Conservation (phyloP, 371 early-diverging fungal species). For the Apophysomyces variabilis region DNA sequence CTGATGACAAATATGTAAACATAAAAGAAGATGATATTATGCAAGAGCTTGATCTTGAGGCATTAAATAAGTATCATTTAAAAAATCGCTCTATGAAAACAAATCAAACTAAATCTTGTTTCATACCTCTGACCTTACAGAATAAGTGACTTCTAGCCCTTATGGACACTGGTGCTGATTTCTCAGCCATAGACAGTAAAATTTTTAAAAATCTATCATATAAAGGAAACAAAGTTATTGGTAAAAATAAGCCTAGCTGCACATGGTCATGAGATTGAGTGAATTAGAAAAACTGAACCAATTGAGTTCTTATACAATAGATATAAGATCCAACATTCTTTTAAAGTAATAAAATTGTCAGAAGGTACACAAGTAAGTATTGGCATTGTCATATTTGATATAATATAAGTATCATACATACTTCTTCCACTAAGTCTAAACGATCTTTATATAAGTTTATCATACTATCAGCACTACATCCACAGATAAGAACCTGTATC, state of each 20-base stretch:
- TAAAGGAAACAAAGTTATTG: neutral
- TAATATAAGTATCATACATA: too few species aligned
- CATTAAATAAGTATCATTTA: neutral
- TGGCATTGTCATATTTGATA: too few species aligned
- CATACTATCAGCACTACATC: too few species aligned
- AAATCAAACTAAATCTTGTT: neutral
- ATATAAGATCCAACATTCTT: conserved; percentile 2
- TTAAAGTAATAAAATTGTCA: conserved; percentile 11
- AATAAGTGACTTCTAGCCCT: neutral
- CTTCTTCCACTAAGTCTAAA: too few species aligned
- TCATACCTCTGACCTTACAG: neutral
- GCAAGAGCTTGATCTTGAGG: neutral
- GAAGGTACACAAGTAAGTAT: conserved; percentile 2
- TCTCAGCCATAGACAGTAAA: neutral
- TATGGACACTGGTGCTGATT: neutral
- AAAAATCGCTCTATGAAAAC: neutral
- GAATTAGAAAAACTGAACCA: neutral
- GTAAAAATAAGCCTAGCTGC: neutral
- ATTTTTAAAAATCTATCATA: neutral
- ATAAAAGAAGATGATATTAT: neutral
- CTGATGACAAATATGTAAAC: too few species aligned
- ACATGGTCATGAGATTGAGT: neutral
- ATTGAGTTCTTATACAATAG: neutral
- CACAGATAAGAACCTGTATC: too few species aligned
- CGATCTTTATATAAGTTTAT: too few species aligned